These are phyloP conservation scores for Thermomyces lanuginosus DNA, from an alignment of 2,329 filamentous ascomycete species.

Conservation along the genomic window DNA sequence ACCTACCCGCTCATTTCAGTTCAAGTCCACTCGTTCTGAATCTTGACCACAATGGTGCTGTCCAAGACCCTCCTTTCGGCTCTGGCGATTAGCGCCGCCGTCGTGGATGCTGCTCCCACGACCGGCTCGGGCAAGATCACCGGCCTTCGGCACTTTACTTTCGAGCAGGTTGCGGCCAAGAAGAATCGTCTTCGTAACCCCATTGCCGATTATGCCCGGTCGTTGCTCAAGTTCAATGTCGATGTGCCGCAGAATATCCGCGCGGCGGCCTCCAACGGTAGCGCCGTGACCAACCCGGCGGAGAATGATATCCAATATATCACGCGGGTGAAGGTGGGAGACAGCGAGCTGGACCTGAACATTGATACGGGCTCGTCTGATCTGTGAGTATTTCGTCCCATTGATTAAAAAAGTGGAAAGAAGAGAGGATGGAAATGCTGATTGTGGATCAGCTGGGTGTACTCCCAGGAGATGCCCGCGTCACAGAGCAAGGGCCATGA, in stretches of 20 bases:
- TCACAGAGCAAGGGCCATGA: slow-evolving; percentile 38
- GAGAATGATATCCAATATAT: slow-evolving; percentile 42
- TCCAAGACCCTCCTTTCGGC: slow-evolving; percentile 7
- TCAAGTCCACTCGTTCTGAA: too few species aligned
- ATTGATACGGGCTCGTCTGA: slow-evolving; percentile 56
- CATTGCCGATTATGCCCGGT: slow-evolving; percentile 5
- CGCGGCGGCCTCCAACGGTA: slow-evolving; percentile 4
- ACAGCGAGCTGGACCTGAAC: slow-evolving; percentile 47
- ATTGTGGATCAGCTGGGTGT: slow-evolving; percentile 41
- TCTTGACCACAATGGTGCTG: slow-evolving; percentile 7
- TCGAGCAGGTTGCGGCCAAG: slow-evolving; percentile 5
- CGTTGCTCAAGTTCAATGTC: slow-evolving; percentile 5
- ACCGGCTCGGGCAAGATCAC: too few species aligned
- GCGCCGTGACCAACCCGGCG: slow-evolving; percentile 26
- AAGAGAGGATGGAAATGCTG: slow-evolving; percentile 2
- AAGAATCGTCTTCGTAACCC: slow-evolving; percentile 1
- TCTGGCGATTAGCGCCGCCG: slow-evolving; percentile 6
- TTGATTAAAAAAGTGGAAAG: neutral
- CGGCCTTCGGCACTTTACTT: too few species aligned
- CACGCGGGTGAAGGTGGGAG: slow-evolving; percentile 46
- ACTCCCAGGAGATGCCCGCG: slow-evolving; percentile 41
- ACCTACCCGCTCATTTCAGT: too few species aligned
- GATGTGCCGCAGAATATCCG: slow-evolving; percentile 3
- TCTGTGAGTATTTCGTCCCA: slow-evolving; percentile 34
- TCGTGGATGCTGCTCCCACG: slow-evolving; percentile 4